phyloP scores from a whole-genome alignment of 2,329 filamentous ascomycete species.

The Phyllosticta capitalensis region DNA sequence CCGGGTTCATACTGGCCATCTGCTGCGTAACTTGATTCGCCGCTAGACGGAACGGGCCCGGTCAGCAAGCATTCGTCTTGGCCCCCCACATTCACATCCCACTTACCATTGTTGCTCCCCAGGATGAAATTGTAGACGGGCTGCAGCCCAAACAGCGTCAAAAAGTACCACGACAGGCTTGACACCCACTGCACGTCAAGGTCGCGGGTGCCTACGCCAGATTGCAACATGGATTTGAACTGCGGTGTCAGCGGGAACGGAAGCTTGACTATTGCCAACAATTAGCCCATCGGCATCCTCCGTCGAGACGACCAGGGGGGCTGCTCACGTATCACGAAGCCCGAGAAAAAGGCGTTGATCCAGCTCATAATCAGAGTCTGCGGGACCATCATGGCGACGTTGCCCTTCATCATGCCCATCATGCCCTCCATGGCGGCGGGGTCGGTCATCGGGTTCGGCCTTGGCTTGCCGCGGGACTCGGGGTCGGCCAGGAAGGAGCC shows the following conservation, averaged over 20 bases:
- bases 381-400: slow-evolving; percentile 99
- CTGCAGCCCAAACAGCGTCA: slow-evolving; percentile 93
- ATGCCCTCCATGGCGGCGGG: slow-evolving; percentile 97
- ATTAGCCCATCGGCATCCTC: not conserved
- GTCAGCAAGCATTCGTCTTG: not conserved
- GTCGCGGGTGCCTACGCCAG: slow-evolving; percentile 88
- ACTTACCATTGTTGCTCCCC: slow-evolving; percentile 86
- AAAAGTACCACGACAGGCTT: slow-evolving; percentile 96
- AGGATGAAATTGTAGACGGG: slow-evolving; percentile 96
- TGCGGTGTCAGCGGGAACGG: slow-evolving; percentile 96
- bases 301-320: not conserved
- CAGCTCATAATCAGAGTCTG: slow-evolving; percentile 99
- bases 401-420: slow-evolving; percentile 99
- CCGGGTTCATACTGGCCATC: slow-evolving; percentile 65
- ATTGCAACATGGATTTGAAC: slow-evolving; percentile 99
- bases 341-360: slow-evolving; percentile 99
- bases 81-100: not conserved
- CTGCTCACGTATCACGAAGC: slow-evolving; percentile 84
- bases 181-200: slow-evolving; percentile 98
- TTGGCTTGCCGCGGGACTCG: slow-evolving; percentile 73
- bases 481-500: slow-evolving; percentile 87
- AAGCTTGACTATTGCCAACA: slow-evolving; percentile 72
- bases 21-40: slow-evolving; percentile 85
- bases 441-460: slow-evolving; percentile 89
- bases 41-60: slow-evolving; percentile 42